Conservation (phyloP, 2,329 filamentous ascomycete genomes). For the Knufia petricola region DNA sequence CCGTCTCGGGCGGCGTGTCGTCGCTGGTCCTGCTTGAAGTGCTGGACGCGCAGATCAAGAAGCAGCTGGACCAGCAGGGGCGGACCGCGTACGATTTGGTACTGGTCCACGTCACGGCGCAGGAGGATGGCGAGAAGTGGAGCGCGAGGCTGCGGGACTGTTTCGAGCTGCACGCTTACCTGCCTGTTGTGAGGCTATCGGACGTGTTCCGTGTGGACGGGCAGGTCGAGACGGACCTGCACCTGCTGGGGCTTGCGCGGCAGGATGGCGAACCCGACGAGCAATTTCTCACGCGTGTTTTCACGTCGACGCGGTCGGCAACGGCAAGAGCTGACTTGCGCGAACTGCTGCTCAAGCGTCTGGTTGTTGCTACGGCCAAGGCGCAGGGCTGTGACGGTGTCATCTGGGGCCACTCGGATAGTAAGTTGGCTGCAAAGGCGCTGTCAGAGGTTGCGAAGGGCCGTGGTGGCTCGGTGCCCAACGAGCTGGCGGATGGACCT, state of each 20-base stretch:
- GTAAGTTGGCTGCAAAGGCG: conserved; percentile 73
- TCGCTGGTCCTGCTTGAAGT: conserved; percentile 70
- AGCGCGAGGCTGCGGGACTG: conserved; percentile 44
- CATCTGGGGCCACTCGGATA: conserved; percentile 78
- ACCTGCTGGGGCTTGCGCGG: conserved; percentile 11
- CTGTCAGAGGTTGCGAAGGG: conserved; percentile 86
- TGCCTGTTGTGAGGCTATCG: conserved; percentile 51
- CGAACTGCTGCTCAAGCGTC: conserved; percentile 58
- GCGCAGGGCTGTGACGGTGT: conserved; percentile 56
- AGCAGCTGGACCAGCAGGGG: conserved; percentile 51
- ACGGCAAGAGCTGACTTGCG: conserved; percentile 68
- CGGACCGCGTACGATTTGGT: conserved; percentile 57
- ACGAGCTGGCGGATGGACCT: conserved; percentile 67
- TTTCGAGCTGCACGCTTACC: conserved; percentile 59
- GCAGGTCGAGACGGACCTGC: conserved; percentile 14
- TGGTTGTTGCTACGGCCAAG: conserved; percentile 59
- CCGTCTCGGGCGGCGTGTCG: conserved; percentile 73
- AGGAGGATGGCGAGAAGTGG: conserved; percentile 15
- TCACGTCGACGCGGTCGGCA: conserved; percentile 57
- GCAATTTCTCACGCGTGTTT: conserved; percentile 44
- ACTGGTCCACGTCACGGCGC: conserved; percentile 32
- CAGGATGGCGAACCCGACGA: conserved; percentile 26
- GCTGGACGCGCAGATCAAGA: conserved; percentile 58
- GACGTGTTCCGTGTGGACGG: conserved; percentile 43
- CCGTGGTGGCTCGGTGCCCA: conserved; percentile 71